Conservation (phyloP, 2,329 filamentous ascomycete genomes). For the Epichloe gansuensis region DNA sequence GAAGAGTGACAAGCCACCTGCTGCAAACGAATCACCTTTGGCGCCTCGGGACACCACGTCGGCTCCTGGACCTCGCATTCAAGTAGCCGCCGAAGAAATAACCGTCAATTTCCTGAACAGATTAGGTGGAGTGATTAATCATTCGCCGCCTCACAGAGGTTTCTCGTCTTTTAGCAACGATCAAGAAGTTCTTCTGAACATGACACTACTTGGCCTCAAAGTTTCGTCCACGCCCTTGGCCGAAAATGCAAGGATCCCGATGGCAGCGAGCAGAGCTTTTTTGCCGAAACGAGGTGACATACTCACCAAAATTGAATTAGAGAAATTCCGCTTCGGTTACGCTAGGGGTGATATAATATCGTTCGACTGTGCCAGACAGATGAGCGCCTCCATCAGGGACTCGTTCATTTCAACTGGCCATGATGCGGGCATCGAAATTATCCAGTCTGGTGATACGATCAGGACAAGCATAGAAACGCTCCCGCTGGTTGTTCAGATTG, state of each 20-base stretch:
- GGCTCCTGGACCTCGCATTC: slow-evolving; percentile 24
- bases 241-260: background rate
- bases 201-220: slow-evolving; percentile 32
- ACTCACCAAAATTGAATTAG: slow-evolving; percentile 31
- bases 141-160: slow-evolving; percentile 31
- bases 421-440: slow-evolving; percentile 43
- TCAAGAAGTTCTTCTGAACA: slow-evolving; percentile 39
- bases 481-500: slow-evolving; percentile 61
- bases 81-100: slow-evolving; percentile 33
- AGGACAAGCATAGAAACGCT: slow-evolving; percentile 59
- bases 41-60: slow-evolving; percentile 6
- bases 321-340: slow-evolving; percentile 51
- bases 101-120: slow-evolving; percentile 44
- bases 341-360: slow-evolving; percentile 48
- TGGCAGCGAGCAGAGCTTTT: slow-evolving; percentile 2
- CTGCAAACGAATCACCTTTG: slow-evolving; percentile 5
- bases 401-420: slow-evolving; percentile 43
- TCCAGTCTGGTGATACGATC: slow-evolving; percentile 29
- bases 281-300: slow-evolving; percentile 11
- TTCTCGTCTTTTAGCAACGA: slow-evolving; percentile 27
- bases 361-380: slow-evolving; percentile 44
- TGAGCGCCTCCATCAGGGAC: slow-evolving; percentile 47
- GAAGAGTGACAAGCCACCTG: slow-evolving; percentile 14
- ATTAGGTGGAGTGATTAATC: slow-evolving; percentile 38
- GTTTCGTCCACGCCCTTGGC: slow-evolving; percentile 9